Evolutionary conservation across 805 yeast species (phyloP).

Genomic region (Suhomyces faveliae): DNA sequence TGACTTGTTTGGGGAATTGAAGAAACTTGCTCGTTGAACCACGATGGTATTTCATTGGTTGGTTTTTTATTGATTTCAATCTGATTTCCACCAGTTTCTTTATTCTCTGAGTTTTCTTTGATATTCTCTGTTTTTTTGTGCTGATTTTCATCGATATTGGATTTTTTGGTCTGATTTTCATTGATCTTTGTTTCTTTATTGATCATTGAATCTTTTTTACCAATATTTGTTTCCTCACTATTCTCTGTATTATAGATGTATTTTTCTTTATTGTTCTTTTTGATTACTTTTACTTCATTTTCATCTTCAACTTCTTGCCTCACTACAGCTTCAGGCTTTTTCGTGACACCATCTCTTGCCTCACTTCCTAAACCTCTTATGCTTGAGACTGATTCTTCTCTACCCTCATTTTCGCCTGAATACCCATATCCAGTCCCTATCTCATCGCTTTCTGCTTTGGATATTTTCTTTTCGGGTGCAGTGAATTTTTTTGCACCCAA

Average conservation of each 20-base stretch:
- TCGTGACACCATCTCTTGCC: background rate
- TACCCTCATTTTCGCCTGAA: background rate
- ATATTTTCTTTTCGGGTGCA: background rate
- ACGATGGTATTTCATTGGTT: slow-evolving; percentile 20
- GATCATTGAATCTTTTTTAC: too few species aligned
- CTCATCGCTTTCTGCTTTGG: background rate
- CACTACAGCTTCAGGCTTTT: too few species aligned
- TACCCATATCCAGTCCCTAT: background rate
- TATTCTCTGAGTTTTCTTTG: too few species aligned
- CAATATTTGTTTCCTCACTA: background rate
- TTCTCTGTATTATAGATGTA: too few species aligned
- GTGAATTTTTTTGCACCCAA: background rate
- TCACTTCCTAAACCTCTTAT: background rate
- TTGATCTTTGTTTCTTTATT: too few species aligned
- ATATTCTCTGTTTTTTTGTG: too few species aligned
- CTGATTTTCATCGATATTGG: too few species aligned
- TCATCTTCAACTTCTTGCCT: background rate
- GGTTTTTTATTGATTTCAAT: background rate
- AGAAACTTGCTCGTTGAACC: slow-evolving; percentile 20
- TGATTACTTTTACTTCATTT: background rate
- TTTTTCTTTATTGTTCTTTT: background rate
- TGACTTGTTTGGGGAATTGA: background rate
- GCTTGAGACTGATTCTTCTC: background rate
- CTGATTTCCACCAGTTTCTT: too few species aligned
- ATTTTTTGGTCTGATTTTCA: too few species aligned